Evolutionary conservation across 192 early-diverging fungal genomes (phyloP), one percentile per base, ranked within the genome.

Genomic region (Chytriomyces confervae): DNA sequence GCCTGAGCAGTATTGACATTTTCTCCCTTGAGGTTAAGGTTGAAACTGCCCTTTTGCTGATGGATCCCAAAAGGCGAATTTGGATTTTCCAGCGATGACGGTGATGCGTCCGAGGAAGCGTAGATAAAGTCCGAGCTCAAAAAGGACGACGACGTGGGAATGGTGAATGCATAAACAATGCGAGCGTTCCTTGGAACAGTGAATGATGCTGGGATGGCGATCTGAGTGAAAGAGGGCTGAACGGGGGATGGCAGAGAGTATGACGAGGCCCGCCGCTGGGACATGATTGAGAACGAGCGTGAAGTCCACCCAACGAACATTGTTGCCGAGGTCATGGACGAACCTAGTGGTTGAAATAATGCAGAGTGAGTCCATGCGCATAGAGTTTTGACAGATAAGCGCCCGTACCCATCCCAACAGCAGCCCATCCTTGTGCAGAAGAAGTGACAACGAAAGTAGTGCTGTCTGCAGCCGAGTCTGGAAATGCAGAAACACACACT

Each of bases 391-490:
- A 27, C 16, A 69, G 43, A 48, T 48, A 69, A 16, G 23, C 67
- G 16, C 5, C 20, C 18, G 77, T 36, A 20, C 77, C 77, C 45
- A 78, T n/a, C 13, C 68, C 68, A 23, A 78, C 47, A 36, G 29
- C 66, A 8, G 77, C 68, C 51, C 60, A 78, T 10, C 77, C 77
- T 9, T 43, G 18, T 2, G 20, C 20, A 7, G 11, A 71, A 1
- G 67, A 62, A 45, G 70, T 49, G 11, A 78, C 69, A 44, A 60
- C 61, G 23, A 78, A 48, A 11, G 44, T 24, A n/a, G 53, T 23
- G 24, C 9, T 20, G 16, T 13, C 20, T 1, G 53, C 13, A 20
- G 16, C 53, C 2, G 53, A 57, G 16, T 13, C 16, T 13, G 20
- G 13, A 20, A n/a, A 57, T 20, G 20, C 53, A 20, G 13, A n/a